These are phyloP conservation scores for Linnemannia schmuckeri DNA, from an alignment of 192 early-diverging fungal genomes.

Conservation along the genomic window DNA sequence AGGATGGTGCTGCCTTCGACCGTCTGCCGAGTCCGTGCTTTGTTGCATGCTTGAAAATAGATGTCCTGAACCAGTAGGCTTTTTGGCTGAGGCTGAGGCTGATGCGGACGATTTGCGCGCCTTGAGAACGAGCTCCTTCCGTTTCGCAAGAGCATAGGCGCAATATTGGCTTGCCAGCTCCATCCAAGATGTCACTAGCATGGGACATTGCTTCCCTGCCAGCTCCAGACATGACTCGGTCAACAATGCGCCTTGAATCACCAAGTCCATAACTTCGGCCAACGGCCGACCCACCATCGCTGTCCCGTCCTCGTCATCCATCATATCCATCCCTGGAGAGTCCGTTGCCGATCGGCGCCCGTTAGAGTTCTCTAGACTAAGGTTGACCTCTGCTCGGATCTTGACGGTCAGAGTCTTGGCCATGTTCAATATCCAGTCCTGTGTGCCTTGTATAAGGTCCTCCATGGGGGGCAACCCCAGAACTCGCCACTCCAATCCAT, in stretches of 20 bases:
- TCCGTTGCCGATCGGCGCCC: constrained; percentile 4
- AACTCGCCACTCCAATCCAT: constrained; percentile 44
- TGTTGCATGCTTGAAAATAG: not conserved
- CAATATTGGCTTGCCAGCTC: constrained; percentile 43
- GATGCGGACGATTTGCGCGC: not conserved
- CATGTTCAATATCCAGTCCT: constrained; percentile 52
- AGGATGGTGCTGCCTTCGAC: not conserved
- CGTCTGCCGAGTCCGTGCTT: not conserved
- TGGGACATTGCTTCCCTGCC: constrained; percentile 31
- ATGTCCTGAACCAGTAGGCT: not conserved
- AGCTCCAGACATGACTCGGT: constrained; percentile 42
- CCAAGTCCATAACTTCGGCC: constrained; percentile 35
- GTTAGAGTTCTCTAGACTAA: constrained; percentile 20
- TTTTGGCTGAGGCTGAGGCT: not conserved
- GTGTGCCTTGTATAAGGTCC: constrained; percentile 33
- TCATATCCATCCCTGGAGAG: constrained; percentile 20
- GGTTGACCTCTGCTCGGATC: constrained; percentile 34
- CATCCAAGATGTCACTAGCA: constrained; percentile 45
- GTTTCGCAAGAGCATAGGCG: constrained; percentile 21
- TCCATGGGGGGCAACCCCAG: constrained; percentile 49
- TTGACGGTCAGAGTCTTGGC: constrained; percentile 39
- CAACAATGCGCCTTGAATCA: constrained; percentile 46
- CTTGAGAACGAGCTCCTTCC: constrained; percentile 22
- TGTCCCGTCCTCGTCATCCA: constrained; percentile 19
- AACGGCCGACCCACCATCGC: constrained; percentile 10